These are phyloP conservation scores for Myriosclerotinia duriaeana DNA, from an alignment of 2,329 filamentous ascomycete genomes.

Conservation along the genomic window DNA sequence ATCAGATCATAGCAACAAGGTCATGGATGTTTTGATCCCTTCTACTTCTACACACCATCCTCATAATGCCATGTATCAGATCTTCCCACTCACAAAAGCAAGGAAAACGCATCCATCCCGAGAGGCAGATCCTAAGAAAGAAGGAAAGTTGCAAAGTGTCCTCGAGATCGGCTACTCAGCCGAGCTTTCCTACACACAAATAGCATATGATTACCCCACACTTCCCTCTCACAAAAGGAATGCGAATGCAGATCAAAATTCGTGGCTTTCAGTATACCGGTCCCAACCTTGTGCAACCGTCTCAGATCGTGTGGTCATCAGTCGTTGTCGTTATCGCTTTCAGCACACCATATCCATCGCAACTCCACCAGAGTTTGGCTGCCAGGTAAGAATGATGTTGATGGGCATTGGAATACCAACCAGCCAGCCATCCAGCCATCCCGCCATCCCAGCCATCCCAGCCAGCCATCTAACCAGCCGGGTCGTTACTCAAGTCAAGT, in stretches of 20 bases:
- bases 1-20: background rate
- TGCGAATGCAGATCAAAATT: background rate
- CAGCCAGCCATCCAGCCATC: no score
- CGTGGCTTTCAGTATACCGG: background rate
- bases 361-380: no score
- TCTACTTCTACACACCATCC: no score
- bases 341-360: background rate
- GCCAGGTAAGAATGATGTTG: no score
- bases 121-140: background rate
- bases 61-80: background rate
- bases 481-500: background rate
- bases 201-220: background rate
- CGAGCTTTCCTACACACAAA: background rate
- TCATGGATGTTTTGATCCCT: background rate
- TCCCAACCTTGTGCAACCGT: background rate
- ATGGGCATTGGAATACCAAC: no score
- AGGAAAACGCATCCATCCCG: background rate
- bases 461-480: background rate
- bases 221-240: background rate
- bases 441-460: background rate
- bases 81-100: background rate
- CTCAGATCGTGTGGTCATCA: background rate
- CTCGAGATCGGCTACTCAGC: background rate
- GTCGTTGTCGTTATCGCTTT: background rate
- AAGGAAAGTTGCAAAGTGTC: background rate